Evolutionary conservation across 768 basidiomycete species (phyloP), one percentile per base, ranked within the genome.

Genomic region (Myochromella boudieri): DNA sequence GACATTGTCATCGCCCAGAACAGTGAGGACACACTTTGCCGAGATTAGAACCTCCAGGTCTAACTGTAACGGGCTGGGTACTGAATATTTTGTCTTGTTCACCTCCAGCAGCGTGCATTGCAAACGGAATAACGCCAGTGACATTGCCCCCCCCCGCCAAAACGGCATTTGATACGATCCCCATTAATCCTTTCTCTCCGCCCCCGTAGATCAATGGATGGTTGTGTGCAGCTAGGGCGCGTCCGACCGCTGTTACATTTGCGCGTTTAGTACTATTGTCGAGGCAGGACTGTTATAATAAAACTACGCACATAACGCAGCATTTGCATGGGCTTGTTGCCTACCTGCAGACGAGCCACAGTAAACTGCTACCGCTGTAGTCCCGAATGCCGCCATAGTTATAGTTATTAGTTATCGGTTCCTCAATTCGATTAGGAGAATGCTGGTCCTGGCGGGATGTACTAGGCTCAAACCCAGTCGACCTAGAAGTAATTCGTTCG

Each of bases 141-240:
- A 87, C 88, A 32, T 75, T 68, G 1, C 92, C 91, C 7, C 87
- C 86, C 3, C 69, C 68, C 48, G 84, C 72, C 6, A 88, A 68
- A 1, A 78, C 85, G 0, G 86, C 68, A 10, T 72, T 68, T 0
- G 90, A 87, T 7, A 94, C 82, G 37, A 78, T 64, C 51, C 94
- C 94, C 94, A 97, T 97, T 52, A 95, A 74, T 1, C 94, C 94
- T 33, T 74, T 72, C 15, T 75, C 72, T 0, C 92, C 94, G 6
- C 94, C 94, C 2, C 94, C 94, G 60, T 97, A 97, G 2, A 97
- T 77, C 11, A 97, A 73, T 3, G 82, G 78, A 2, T 84, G 72
- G 0, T 76, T 69, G 12, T 75, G 66, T 6, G 64, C 64, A 2
- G 82, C 90, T 21, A 95, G 67, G 0, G 92, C 89, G 36, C 69